Conservation (phyloP, 345 rosid species). For the Pugionium cornutum region DNA sequence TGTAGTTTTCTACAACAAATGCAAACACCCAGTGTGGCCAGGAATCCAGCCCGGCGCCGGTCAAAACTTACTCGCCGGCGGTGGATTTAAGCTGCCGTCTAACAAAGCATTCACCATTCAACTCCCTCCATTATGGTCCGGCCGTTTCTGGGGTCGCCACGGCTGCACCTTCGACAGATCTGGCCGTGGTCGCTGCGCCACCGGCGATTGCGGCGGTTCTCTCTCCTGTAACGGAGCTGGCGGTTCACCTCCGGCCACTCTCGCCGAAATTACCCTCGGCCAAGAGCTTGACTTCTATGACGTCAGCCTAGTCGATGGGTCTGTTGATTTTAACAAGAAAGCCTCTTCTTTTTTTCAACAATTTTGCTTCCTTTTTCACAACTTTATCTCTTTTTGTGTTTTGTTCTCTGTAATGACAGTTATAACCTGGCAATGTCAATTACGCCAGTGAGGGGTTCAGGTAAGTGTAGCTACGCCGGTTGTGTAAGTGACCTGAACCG, state of each 20-base stretch:
- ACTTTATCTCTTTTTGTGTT: not conserved
- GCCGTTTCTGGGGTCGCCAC: constrained; percentile 97
- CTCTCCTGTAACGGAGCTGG: constrained; percentile 83
- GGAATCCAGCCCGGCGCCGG: constrained; percentile 94
- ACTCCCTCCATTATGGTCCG: constrained; percentile 86
- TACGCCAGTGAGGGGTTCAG: constrained; percentile 68
- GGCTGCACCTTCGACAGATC: constrained; percentile 74
- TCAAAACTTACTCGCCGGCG: constrained; percentile 66
- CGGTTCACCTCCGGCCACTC: constrained; percentile 88
- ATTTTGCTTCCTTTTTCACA: not conserved
- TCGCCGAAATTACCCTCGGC: constrained; percentile 87
- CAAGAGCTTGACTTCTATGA: constrained; percentile 83
- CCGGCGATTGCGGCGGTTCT: constrained; percentile 89
- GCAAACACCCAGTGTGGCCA: constrained; percentile 88
- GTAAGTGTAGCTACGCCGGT: constrained; percentile 85
- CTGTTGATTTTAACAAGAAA: not conserved
- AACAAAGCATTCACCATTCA: constrained; percentile 59
- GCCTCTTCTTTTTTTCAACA: not conserved
- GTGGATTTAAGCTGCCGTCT: constrained; percentile 77
- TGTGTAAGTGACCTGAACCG: constrained; percentile 78
- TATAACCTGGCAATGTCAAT: constrained; percentile 89
- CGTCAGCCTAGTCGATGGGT: constrained; percentile 91
- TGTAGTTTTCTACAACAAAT: constrained; percentile 74
- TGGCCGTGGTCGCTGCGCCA: constrained; percentile 78
- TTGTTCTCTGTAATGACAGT: not conserved